A percentile compares a stretch with the other conserved stretches of the same genome.
Evolutionary conservation across 2,329 filamentous ascomycete genomes (phyloP).

Genomic region (Clonostachys rhizophaga): DNA sequence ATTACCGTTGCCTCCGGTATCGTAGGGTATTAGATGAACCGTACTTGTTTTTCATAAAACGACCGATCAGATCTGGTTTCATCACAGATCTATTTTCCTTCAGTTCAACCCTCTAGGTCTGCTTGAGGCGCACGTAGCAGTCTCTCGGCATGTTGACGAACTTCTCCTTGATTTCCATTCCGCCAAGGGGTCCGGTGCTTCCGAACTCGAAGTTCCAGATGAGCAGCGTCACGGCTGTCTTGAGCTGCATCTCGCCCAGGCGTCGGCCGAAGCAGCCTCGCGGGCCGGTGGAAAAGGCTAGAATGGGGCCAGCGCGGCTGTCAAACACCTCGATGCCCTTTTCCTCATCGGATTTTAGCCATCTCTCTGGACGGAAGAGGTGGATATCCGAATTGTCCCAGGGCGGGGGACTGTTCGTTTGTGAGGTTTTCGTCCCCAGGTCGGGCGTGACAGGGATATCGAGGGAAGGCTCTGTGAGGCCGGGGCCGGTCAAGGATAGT

Average conservation of each 20-base stretch:
- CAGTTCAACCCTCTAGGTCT: no score
- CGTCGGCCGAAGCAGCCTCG: constrained; percentile 30
- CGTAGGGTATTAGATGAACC: no score
- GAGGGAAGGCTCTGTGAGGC: not conserved
- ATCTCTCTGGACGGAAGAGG: constrained; percentile 70
- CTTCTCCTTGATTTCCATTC: constrained; percentile 10
- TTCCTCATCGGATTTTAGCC: not conserved
- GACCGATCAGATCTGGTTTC: no score
- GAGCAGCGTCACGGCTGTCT: constrained; percentile 25
- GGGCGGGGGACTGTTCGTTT: constrained; percentile 8
- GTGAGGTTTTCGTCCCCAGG: constrained; percentile 11
- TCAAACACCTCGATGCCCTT: constrained; percentile 13
- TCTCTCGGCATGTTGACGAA: constrained; percentile 16
- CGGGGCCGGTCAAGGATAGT: not conserved
- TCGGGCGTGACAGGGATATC: constrained; percentile 10
- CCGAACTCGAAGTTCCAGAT: constrained; percentile 29
- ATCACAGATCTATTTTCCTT: no score
- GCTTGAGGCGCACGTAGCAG: constrained; percentile 15
- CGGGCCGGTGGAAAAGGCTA: constrained; percentile 27
- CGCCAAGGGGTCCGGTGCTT: constrained; percentile 4
- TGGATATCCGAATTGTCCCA: constrained; percentile 71
- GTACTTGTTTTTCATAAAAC: no score
- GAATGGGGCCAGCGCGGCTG: constrained; percentile 21
- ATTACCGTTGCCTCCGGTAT: no score
- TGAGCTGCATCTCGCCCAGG: constrained; percentile 27